These are phyloP conservation scores for Verbascum thapsus DNA, from an alignment of 257 asterid genomes.

Conservation along the genomic window DNA sequence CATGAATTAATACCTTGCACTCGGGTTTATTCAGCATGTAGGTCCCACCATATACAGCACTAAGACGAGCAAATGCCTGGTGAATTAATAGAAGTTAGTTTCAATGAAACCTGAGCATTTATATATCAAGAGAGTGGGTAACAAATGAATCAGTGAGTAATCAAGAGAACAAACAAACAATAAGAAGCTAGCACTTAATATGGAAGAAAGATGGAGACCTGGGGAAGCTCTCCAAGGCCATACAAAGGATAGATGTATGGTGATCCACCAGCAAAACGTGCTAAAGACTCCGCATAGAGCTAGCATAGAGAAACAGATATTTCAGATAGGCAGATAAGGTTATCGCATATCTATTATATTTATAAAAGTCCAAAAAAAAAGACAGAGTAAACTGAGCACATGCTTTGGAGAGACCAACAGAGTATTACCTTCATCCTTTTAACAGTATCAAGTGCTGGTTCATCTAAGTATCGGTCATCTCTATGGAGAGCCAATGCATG, in stretches of 20 bases:
- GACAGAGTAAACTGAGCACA: background rate
- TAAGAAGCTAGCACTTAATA: background rate
- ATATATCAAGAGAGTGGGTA: too few species aligned
- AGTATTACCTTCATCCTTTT: slow-evolving; percentile 80
- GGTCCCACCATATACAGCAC: slow-evolving; percentile 99
- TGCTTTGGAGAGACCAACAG: slow-evolving; percentile 14
- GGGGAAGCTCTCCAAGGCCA: slow-evolving; percentile 98
- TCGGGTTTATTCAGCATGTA: slow-evolving; percentile 95
- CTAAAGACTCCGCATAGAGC: slow-evolving; percentile 91
- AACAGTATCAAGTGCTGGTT: slow-evolving; percentile 87
- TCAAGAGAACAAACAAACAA: background rate
- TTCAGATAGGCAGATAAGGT: slow-evolving; percentile 11
- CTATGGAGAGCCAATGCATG: slow-evolving; percentile 92
- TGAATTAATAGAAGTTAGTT: slow-evolving; percentile 19
- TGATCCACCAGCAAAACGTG: slow-evolving; percentile 97
- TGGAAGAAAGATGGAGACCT: slow-evolving; percentile 49
- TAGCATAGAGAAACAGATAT: slow-evolving; percentile 36
- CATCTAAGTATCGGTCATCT: slow-evolving; percentile 80
- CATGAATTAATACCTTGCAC: slow-evolving; percentile 65
- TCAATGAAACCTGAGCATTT: slow-evolving; percentile 5
- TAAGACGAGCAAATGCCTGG: slow-evolving; percentile 96
- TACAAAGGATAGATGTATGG: slow-evolving; percentile 95
- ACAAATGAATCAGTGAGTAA: background rate
- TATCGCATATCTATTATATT: too few species aligned
- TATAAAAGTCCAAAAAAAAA: background rate